Percentiles rank a stretch among this genome's conserved stretches.
Evolutionary conservation across 345 rosid species (phyloP).

Genomic region (Ailanthus altissimus): DNA sequence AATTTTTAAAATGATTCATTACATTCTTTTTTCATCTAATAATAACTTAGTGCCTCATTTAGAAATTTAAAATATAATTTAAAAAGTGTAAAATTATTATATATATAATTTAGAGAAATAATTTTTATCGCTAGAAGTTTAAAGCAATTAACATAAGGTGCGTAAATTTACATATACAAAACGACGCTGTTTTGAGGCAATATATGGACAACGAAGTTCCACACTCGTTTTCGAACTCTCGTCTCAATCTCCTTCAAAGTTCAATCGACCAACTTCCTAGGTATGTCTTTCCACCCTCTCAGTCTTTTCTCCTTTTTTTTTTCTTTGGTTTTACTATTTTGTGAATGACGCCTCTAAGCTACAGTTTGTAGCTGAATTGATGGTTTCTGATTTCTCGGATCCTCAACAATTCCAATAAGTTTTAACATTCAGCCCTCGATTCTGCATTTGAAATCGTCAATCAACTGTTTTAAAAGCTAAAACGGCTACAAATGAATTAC

Average conservation of each 20-base stretch:
- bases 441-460: not conserved
- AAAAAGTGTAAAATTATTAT: too few species aligned
- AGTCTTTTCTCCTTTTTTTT: not conserved
- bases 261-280: not conserved
- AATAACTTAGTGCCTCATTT: too few species aligned
- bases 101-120: too few species aligned
- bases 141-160: too few species aligned
- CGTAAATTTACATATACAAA: not conserved
- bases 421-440: not conserved
- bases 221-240: not conserved
- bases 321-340: not conserved
- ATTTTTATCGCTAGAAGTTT: too few species aligned
- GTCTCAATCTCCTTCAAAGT: not conserved
- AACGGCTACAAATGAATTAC: too few species aligned
- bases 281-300: not conserved
- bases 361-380: not conserved
- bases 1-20: too few species aligned
- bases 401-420: not conserved
- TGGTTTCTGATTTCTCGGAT: constrained; percentile 2
- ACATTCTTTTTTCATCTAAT: too few species aligned
- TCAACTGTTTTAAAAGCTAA: not conserved
- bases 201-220: not conserved
- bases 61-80: too few species aligned
- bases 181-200: not conserved
- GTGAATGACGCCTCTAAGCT: not conserved